Evolutionary conservation across 306 rosid genomes (phyloP).

Genomic region (Rubus parviflorus): DNA sequence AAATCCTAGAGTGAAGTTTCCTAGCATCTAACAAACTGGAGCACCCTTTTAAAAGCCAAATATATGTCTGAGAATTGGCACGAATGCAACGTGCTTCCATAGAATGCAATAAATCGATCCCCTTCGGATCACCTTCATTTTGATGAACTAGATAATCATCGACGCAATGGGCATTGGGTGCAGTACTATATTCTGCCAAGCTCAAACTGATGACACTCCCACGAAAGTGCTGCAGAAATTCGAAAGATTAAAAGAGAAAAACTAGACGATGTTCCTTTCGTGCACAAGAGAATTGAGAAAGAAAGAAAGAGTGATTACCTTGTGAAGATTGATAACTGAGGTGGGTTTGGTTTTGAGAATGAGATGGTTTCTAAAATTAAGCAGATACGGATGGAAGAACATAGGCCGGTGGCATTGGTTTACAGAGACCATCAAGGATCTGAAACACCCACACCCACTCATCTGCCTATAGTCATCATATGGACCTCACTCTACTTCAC

Average conservation of each 20-base stretch:
- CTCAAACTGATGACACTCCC: slow-evolving; percentile 23
- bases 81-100: slow-evolving; percentile 69
- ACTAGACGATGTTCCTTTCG: no score
- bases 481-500: not conserved
- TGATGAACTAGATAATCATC: slow-evolving; percentile 30
- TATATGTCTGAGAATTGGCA: slow-evolving; percentile 68
- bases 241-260: not conserved
- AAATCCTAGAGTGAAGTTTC: slow-evolving; percentile 69
- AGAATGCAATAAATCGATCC: slow-evolving; percentile 48
- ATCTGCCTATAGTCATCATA: slow-evolving; percentile 3
- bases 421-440: slow-evolving; percentile 2
- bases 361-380: not conserved
- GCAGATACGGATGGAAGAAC: not conserved
- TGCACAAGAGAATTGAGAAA: no score
- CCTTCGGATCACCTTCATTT: slow-evolving; percentile 36
- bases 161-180: slow-evolving; percentile 35
- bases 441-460: slow-evolving; percentile 8
- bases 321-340: slow-evolving; percentile 4
- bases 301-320: not conserved
- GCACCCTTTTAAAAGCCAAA: slow-evolving; percentile 71
- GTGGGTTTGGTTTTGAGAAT: not conserved
- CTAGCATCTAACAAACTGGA: slow-evolving; percentile 39
- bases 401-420: slow-evolving; percentile 11
- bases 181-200: slow-evolving; percentile 40
- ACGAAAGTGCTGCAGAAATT: slow-evolving; percentile 38